phyloP scores from a whole-genome alignment of 169 alveolate species.

The Plasmodium malariae region DNA sequence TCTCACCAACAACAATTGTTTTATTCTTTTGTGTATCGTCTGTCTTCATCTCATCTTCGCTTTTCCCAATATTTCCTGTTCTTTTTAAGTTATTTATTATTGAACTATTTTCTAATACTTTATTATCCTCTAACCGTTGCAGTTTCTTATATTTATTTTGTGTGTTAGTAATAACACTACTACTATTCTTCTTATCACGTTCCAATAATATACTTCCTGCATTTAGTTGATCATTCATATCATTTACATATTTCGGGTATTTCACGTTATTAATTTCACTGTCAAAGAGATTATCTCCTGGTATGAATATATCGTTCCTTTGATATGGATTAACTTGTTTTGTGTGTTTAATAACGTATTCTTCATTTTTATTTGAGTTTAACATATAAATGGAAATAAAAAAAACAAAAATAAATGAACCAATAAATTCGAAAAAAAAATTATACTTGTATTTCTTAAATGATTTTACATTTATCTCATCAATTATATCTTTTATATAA shows the following conservation, averaged over 20 bases:
- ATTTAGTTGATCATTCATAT: neutral
- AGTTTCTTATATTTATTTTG: neutral
- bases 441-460: slow-evolving; percentile 62
- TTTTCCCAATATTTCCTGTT: neutral
- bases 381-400: slow-evolving; percentile 62
- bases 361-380: slow-evolving; percentile 65
- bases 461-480: slow-evolving; percentile 74
- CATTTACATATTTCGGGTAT: slow-evolving; percentile 12
- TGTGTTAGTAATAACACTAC: too few species aligned
- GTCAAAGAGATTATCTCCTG: slow-evolving; percentile 26
- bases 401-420: slow-evolving; percentile 69
- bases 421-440: slow-evolving; percentile 70
- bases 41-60: neutral
- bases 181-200: neutral
- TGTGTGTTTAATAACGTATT: slow-evolving; percentile 53
- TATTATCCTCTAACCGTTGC: neutral
- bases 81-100: slow-evolving; percentile 5
- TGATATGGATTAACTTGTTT: slow-evolving; percentile 53
- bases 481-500: slow-evolving; percentile 49
- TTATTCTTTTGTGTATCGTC: neutral
- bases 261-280: slow-evolving; percentile 32
- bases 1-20: neutral
- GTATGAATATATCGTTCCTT: slow-evolving; percentile 41
- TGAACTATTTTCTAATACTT: neutral
- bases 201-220: slow-evolving; percentile 24